These are phyloP conservation scores for Oxyria digyna DNA, from an alignment of 148 eudicot species.

Conservation along the genomic window DNA sequence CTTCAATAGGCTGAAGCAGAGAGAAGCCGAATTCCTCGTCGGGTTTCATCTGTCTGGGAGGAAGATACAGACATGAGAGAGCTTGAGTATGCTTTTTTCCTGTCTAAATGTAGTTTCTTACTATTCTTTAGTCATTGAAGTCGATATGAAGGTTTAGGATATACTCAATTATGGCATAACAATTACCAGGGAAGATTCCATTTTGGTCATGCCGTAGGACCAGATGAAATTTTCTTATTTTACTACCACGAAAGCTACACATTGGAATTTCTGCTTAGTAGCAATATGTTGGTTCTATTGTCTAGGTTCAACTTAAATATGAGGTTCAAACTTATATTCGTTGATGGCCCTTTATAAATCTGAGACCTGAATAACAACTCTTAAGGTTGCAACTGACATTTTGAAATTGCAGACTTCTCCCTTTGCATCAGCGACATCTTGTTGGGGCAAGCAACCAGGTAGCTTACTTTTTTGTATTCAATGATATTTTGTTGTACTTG, in stretches of 20 bases:
- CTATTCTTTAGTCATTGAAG: not conserved
- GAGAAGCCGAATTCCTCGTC: conserved; percentile 72
- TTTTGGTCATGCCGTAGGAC: not conserved
- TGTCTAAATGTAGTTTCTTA: not conserved
- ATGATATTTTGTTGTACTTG: not conserved
- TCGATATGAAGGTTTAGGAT: not conserved
- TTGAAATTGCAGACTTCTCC: conserved; percentile 67
- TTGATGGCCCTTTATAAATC: not conserved
- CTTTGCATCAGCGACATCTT: conserved; percentile 87
- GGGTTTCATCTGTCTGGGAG: conserved; percentile 82
- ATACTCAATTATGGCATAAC: not conserved
- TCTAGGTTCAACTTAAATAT: not conserved
- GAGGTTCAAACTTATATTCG: not conserved
- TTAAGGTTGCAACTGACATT: conserved; percentile 4
- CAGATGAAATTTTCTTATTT: not conserved
- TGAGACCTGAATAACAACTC: conserved; percentile 1
- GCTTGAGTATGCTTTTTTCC: conserved; percentile 62
- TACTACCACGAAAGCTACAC: not conserved
- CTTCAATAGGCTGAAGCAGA: conserved; percentile 76
- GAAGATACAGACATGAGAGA: conserved; percentile 91
- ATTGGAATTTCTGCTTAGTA: not conserved
- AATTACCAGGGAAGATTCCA: not conserved
- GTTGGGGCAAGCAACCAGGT: conserved; percentile 92
- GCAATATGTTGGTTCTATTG: not conserved
- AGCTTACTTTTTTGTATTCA: conserved; percentile 2